Conservation (phyloP, 495 filamentous ascomycete species). For the Pyrenopolyporus hunteri region DNA sequence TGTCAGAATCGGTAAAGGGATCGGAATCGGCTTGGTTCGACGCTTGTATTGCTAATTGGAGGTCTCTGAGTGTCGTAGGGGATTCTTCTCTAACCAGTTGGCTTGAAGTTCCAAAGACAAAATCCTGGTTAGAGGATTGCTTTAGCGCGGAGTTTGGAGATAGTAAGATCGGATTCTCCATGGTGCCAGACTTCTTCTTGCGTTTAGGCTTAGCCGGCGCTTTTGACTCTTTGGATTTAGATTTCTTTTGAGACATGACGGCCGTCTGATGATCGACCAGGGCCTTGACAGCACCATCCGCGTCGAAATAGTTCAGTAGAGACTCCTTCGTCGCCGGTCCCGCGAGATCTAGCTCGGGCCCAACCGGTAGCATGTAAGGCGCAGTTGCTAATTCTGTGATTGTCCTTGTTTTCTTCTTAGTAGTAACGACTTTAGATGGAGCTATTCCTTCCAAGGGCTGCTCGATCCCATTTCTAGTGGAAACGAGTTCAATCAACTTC, state of each 20-base stretch:
- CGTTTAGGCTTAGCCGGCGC: constrained; percentile 41
- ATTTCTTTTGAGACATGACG: constrained; percentile 45
- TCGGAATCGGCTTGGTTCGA: constrained; percentile 58
- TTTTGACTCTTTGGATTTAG: constrained; percentile 42
- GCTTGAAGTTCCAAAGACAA: constrained; percentile 92
- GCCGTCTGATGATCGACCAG: constrained; percentile 41
- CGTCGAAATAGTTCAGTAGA: constrained; percentile 43
- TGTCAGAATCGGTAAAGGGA: constrained; percentile 45
- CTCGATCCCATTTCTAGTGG: constrained; percentile 28
- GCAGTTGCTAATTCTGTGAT: constrained; percentile 85
- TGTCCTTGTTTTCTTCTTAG: constrained; percentile 77
- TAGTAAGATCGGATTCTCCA: constrained; percentile 60
- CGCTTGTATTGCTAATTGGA: constrained; percentile 70
- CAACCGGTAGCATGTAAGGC: constrained; percentile 61
- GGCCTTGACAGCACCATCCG: constrained; percentile 40
- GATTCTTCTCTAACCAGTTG: constrained; percentile 82
- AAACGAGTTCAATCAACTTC: constrained; percentile 56
- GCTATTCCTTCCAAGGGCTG: constrained; percentile 40
- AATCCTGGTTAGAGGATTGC: constrained; percentile 73
- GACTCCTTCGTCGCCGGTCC: constrained; percentile 40
- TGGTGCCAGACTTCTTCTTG: constrained; percentile 54
- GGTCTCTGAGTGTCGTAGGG: constrained; percentile 67
- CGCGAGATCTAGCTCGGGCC: constrained; percentile 36
- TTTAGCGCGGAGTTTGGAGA: constrained; percentile 75
- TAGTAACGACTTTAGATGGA: constrained; percentile 56